These are phyloP conservation scores for Citrus inodora DNA, from an alignment of 345 rosid genomes.

Conservation along the genomic window DNA sequence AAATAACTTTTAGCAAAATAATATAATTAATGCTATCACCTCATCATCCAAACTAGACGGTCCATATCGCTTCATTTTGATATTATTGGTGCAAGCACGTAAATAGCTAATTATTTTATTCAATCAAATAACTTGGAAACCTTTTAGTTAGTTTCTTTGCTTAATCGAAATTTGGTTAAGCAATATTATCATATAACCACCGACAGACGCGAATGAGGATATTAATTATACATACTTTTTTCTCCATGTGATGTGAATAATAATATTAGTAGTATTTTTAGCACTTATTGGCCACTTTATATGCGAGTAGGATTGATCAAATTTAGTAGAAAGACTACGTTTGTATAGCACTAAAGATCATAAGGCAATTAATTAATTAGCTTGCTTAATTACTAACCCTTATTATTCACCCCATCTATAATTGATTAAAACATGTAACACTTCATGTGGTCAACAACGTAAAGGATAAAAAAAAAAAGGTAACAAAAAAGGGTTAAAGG, in stretches of 20 bases:
- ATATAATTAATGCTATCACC: not conserved
- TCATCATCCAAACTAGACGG: not conserved
- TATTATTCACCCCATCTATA: not conserved
- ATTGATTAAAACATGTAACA: not conserved
- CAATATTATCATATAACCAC: slow-evolving; percentile 6
- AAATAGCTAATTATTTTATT: not conserved
- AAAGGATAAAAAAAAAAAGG: not conserved
- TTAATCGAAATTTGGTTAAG: slow-evolving; percentile 4
- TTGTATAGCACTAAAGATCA: not conserved
- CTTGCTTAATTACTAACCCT: not conserved
- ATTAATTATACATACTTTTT: not conserved
- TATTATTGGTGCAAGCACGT: not conserved
- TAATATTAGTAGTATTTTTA: not conserved
- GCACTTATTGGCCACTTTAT: not conserved
- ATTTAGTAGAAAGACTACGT: not conserved
- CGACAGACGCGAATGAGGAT: not conserved
- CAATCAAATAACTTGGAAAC: not conserved
- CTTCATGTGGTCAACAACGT: not conserved
- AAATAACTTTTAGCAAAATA: not conserved
- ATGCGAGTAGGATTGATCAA: not conserved
- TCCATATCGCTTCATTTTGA: not conserved
- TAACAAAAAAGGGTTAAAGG: not conserved
- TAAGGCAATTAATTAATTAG: not conserved
- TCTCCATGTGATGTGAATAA: not conserved
- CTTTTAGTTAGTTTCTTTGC: not conserved